These are phyloP conservation scores for Pseudogymnoascus sp. DNA, from an alignment of 2,329 filamentous ascomycete genomes.

Conservation along the genomic window DNA sequence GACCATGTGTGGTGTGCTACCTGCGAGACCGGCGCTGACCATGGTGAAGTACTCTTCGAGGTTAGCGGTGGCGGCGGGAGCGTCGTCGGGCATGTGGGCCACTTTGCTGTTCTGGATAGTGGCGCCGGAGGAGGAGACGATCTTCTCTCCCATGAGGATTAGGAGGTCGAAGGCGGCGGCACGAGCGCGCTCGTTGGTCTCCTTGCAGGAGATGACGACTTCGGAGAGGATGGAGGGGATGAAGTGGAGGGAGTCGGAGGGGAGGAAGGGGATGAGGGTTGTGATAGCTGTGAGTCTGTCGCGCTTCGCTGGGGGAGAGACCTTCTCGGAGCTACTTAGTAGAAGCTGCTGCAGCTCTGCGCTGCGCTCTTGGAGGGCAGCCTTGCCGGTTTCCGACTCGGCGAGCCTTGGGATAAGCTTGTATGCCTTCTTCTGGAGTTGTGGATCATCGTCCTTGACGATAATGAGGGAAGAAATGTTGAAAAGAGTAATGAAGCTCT, in stretches of 20 bases:
- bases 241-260: conserved; percentile 76
- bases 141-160: conserved; percentile 78
- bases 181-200: conserved; percentile 91
- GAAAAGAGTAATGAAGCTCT: conserved; percentile 80
- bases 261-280: conserved; percentile 71
- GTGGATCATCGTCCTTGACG: conserved; percentile 73
- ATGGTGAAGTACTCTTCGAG: conserved; percentile 97
- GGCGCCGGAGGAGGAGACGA: conserved; percentile 58
- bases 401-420: conserved; percentile 90
- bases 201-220: conserved; percentile 93
- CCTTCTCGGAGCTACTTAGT: conserved; percentile 71
- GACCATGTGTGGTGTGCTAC: conserved; percentile 92
- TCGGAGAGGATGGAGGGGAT: conserved; percentile 87
- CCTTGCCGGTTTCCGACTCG: conserved; percentile 67
- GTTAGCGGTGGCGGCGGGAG: conserved; percentile 67
- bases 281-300: conserved; percentile 79
- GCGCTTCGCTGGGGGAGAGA: conserved; percentile 74
- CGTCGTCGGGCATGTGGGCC: conserved; percentile 75
- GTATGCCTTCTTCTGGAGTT: conserved; percentile 98
- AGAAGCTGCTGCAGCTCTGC: conserved; percentile 76
- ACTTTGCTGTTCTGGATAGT: conserved; percentile 80
- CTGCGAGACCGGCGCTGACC: conserved; percentile 91
- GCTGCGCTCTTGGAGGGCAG: conserved; percentile 69
- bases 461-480: conserved; percentile 79
- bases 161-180: conserved; percentile 85